These are phyloP conservation scores for Xylaria sp. DNA, from an alignment of 2,329 filamentous ascomycete genomes.

Conservation along the genomic window DNA sequence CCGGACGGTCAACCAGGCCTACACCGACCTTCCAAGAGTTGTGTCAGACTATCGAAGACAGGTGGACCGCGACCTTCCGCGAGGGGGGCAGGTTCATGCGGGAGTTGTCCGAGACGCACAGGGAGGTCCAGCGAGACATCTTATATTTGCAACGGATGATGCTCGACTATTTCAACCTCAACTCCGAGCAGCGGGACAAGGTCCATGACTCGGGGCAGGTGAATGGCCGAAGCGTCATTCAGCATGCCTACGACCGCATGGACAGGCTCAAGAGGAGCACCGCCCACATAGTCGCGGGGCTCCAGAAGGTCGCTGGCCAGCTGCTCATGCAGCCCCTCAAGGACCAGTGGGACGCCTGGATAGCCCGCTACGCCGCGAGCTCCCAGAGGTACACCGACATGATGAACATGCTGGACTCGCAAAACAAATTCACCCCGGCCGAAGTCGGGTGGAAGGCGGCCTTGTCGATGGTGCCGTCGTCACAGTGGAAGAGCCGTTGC, in stretches of 20 bases:
- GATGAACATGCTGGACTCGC: slow-evolving; percentile 3
- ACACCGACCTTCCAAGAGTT: neutral
- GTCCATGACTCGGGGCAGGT: neutral
- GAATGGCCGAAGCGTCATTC: neutral
- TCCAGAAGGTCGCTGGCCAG: neutral
- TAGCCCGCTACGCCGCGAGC: neutral
- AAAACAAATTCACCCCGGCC: neutral
- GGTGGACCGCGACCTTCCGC: neutral
- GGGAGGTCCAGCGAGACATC: slow-evolving; percentile 17
- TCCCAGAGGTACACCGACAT: slow-evolving; percentile 10
- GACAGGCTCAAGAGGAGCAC: neutral
- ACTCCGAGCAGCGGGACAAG: neutral
- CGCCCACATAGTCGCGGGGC: rapidly evolving
- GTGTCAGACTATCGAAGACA: neutral
- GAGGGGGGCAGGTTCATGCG: slow-evolving; percentile 24
- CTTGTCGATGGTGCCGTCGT: slow-evolving; percentile 25
- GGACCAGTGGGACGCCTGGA: slow-evolving; percentile 16
- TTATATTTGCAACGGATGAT: slow-evolving; percentile 24
- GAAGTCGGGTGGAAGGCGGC: slow-evolving; percentile 19
- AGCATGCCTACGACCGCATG: slow-evolving; percentile 1
- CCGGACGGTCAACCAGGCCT: no score
- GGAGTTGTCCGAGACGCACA: neutral
- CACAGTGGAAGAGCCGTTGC: slow-evolving; percentile 17
- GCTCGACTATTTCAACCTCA: slow-evolving; percentile 22
- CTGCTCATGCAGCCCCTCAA: neutral